phyloP scores from a whole-genome alignment of 2,329 filamentous ascomycete genomes.

The Harringtonia aguacate region DNA sequence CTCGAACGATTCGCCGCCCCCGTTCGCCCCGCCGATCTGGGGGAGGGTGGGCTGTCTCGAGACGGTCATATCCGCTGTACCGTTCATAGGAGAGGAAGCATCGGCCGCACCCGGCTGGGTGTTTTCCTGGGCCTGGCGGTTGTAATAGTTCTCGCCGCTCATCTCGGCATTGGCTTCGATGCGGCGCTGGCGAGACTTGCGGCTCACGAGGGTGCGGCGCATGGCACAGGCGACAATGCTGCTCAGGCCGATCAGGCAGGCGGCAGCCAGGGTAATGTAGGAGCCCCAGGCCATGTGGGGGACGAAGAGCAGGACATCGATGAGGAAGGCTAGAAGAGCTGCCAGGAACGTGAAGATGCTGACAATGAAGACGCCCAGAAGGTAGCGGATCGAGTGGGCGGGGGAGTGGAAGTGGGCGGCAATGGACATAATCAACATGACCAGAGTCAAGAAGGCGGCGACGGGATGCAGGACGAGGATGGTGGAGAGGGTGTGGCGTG shows the following conservation, averaged over 20 bases:
- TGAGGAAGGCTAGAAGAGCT: conserved; percentile 71
- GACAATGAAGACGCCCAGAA: conserved; percentile 76
- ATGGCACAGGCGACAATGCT: conserved; percentile 87
- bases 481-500: conserved; percentile 60
- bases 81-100: conserved; percentile 27
- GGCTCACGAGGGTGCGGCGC: conserved; percentile 80
- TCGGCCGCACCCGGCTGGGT: conserved; percentile 25
- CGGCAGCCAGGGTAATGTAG: conserved; percentile 84
- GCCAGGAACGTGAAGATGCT: conserved; percentile 76
- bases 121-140: conserved; percentile 46
- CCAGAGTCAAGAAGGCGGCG: conserved; percentile 72
- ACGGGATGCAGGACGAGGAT: conserved; percentile 91
- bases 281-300: conserved; percentile 91
- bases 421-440: conserved; percentile 71
- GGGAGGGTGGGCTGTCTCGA: conserved; percentile 44
- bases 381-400: conserved; percentile 80
- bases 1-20: conserved; percentile 48
- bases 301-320: conserved; percentile 90
- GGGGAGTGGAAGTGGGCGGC: conserved; percentile 79
- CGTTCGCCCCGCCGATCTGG: conserved; percentile 43
- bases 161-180: conserved; percentile 94
- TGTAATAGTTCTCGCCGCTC: conserved; percentile 90
- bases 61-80: neutral
- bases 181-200: conserved; percentile 85
- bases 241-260: conserved; percentile 71